Conservation (phyloP, 805 yeast species). For the Maudiozyma saulgeensis region DNA sequence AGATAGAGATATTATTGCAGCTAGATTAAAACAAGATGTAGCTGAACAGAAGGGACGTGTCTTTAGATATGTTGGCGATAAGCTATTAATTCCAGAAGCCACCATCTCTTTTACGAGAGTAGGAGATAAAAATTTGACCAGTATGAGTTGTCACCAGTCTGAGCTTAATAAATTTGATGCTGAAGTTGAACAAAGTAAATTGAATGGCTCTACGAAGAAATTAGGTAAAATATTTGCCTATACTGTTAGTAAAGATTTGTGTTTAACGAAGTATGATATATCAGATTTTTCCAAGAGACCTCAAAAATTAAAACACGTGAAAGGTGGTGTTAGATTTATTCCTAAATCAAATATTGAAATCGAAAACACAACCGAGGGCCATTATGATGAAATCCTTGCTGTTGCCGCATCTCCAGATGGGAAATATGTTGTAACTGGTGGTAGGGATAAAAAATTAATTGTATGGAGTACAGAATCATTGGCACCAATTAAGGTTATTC, state of each 20-base stretch:
- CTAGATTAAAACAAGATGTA: constrained; percentile 76
- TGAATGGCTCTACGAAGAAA: constrained; percentile 42
- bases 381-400: constrained; percentile 63
- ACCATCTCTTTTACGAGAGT: constrained; percentile 42
- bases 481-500: constrained; percentile 66
- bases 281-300: constrained; percentile 49
- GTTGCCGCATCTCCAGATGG: constrained; percentile 86
- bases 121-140: constrained; percentile 50
- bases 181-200: constrained; percentile 24
- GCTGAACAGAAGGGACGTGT: constrained; percentile 83
- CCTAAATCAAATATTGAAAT: constrained; percentile 28
- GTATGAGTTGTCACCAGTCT: constrained; percentile 30
- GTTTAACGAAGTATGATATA: constrained; percentile 72
- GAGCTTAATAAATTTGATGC: constrained; percentile 25
- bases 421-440: constrained; percentile 82
- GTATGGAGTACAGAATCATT: constrained; percentile 81
- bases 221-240: constrained; percentile 51
- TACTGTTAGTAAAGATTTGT: constrained; percentile 75
- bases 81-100: constrained; percentile 34
- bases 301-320: constrained; percentile 49
- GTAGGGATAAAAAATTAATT: constrained; percentile 67
- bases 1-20: constrained; percentile 75
- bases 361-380: constrained; percentile 58
- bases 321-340: constrained; percentile 47
- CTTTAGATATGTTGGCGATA: constrained; percentile 55